A percentile compares a stretch with the other conserved stretches of the same genome.
These are phyloP conservation scores for Saturnispora sanitii DNA, from an alignment of 805 yeast genomes.

Conservation along the genomic window DNA sequence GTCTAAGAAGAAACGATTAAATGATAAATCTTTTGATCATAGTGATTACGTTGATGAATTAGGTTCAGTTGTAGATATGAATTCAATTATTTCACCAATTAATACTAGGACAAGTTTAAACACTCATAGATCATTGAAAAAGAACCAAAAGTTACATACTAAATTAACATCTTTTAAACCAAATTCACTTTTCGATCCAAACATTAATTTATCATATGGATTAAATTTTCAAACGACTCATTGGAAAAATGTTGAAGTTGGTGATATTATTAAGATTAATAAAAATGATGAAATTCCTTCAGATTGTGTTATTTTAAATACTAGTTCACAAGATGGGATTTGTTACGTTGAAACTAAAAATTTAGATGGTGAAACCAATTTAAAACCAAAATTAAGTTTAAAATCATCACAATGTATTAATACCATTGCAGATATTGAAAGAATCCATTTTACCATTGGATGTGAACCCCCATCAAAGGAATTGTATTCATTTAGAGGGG, in stretches of 20 bases:
- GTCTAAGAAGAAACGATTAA: conserved; percentile 11
- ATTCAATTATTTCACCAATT: neutral
- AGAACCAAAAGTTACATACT: conserved; percentile 11
- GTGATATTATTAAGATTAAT: conserved; percentile 61
- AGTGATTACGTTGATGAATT: conserved; percentile 2
- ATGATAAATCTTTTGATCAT: conserved; percentile 2
- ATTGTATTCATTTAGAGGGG: conserved; percentile 59
- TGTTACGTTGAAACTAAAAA: conserved; percentile 64
- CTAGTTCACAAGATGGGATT: conserved; percentile 59
- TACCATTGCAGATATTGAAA: conserved; percentile 50
- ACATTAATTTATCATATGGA: conserved; percentile 22
- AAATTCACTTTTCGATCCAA: conserved; percentile 27
- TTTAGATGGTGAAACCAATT: conserved; percentile 68
- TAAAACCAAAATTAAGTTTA: conserved; percentile 49
- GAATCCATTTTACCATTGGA: conserved; percentile 50
- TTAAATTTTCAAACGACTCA: conserved; percentile 24
- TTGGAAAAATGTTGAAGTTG: conserved; percentile 68
- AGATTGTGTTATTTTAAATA: conserved; percentile 52
- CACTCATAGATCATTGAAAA: neutral
- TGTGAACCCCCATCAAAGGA: conserved; percentile 65
- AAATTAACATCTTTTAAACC: conserved; percentile 19
- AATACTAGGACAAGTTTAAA: conserved; percentile 6
- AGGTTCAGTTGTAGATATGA: neutral
- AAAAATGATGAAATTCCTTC: conserved; percentile 77
- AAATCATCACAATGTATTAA: conserved; percentile 39